Evolutionary conservation across 192 early-diverging fungal genomes (phyloP).

Genomic region (Coemansia brasiliensis): DNA sequence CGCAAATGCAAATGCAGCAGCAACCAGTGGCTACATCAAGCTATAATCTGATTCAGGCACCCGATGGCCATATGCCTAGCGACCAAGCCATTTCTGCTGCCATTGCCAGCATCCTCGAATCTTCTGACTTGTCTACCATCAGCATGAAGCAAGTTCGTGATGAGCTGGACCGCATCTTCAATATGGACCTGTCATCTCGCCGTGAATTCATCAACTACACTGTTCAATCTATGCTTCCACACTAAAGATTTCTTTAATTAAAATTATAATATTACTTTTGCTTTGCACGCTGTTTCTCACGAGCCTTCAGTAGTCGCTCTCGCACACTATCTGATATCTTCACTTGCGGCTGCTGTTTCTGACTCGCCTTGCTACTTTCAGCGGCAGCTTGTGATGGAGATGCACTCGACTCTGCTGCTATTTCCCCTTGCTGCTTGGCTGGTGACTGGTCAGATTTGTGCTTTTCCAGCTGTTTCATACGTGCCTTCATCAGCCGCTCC

Average conservation of each 20-base stretch:
- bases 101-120: conserved; percentile 65
- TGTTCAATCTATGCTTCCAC: conserved; percentile 59
- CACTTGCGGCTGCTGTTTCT: conserved; percentile 4
- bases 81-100: conserved; percentile 63
- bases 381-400: no score
- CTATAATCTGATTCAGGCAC: conserved; percentile 27
- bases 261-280: conserved; percentile 1
- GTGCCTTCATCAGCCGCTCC: conserved; percentile 45
- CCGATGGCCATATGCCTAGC: conserved; percentile 19
- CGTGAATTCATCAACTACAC: conserved; percentile 15
- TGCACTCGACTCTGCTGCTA: no score
- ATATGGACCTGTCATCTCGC: conserved; percentile 53
- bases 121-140: conserved; percentile 66
- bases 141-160: conserved; percentile 85
- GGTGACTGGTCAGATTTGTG: conserved; percentile 4
- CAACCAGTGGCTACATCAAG: conserved; percentile 21
- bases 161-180: conserved; percentile 59
- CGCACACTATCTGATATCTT: conserved; percentile 43
- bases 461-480: conserved; percentile 45
- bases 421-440: no score
- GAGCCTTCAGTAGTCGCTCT: conserved; percentile 43
- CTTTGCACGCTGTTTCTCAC: conserved; percentile 43
- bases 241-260: background rate
- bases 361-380: no score
- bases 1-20: conserved; percentile 5